Conservation (phyloP, 495 filamentous ascomycete species). For the Pyrenula massariospora region DNA sequence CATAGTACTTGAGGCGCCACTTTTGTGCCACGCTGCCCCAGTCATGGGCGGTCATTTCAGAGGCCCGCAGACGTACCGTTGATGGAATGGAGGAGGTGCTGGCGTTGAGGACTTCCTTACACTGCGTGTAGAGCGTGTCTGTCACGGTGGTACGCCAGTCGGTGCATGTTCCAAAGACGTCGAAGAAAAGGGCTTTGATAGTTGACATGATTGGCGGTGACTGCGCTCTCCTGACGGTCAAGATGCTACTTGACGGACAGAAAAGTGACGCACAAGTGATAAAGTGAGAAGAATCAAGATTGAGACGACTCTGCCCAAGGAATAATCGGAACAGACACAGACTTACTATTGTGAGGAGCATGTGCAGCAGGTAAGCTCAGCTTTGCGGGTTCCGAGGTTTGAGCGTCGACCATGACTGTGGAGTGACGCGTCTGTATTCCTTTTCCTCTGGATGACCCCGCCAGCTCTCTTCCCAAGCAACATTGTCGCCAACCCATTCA, state of each 20-base stretch:
- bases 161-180: slow-evolving; percentile 68
- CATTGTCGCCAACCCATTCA: too few relatives aligned
- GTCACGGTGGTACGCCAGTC: slow-evolving; percentile 56
- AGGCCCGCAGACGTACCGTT: slow-evolving; percentile 31
- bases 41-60: slow-evolving; percentile 37
- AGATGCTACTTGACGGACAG: background rate
- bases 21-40: slow-evolving; percentile 53
- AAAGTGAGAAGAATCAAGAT: background rate
- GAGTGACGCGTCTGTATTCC: too few relatives aligned
- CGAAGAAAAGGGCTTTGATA: slow-evolving; percentile 44
- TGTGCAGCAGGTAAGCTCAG: too few relatives aligned
- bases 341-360: too few relatives aligned
- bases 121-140: slow-evolving; percentile 28
- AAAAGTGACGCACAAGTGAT: background rate
- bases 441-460: too few relatives aligned
- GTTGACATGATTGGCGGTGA: slow-evolving; percentile 18
- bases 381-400: too few relatives aligned
- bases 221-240: background rate
- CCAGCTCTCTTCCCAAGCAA: too few relatives aligned
- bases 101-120: slow-evolving; percentile 27
- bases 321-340: too few relatives aligned
- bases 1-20: slow-evolving; percentile 53
- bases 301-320: background rate
- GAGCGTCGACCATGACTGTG: too few relatives aligned
- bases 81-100: slow-evolving; percentile 30